A percentile compares a stretch with the other conserved stretches of the same genome.
Evolutionary conservation across 106 monocot genomes (phyloP).

Genomic region (Allium sativum): DNA sequence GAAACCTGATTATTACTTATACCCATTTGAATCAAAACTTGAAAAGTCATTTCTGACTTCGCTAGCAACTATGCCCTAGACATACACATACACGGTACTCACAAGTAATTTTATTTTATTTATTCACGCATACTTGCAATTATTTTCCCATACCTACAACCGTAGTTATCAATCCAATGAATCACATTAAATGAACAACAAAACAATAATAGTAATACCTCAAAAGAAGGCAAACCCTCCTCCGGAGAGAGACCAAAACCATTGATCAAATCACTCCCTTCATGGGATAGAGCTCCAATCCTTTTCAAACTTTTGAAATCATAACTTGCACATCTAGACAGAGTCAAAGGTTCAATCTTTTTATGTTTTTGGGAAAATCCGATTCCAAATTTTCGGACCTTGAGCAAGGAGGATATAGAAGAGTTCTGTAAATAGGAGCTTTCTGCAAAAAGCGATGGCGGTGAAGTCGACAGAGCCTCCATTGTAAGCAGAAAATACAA

Average conservation of each 20-base stretch:
- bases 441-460: neutral
- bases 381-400: slow-evolving; percentile 5
- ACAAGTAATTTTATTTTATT: no score
- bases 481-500: neutral
- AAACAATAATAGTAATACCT: neutral
- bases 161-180: no score
- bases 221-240: neutral
- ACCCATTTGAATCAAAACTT: no score
- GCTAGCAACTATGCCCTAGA: no score
- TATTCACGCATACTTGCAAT: no score
- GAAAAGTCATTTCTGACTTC: no score
- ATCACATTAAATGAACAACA: no score
- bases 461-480: slow-evolving; percentile 3
- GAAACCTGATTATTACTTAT: no score
- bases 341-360: slow-evolving; percentile 2
- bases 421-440: neutral
- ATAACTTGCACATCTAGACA: neutral
- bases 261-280: slow-evolving; percentile 8
- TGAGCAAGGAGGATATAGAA: slow-evolving; percentile 4
- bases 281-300: slow-evolving; percentile 1
- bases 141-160: no score
- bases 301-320: slow-evolving; percentile 2
- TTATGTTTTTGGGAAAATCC: slow-evolving; percentile 3
- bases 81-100: no score
- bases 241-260: slow-evolving; percentile 2